Conservation (phyloP, 1,284 basidiomycete species). For the Bjerkandera adusta region DNA sequence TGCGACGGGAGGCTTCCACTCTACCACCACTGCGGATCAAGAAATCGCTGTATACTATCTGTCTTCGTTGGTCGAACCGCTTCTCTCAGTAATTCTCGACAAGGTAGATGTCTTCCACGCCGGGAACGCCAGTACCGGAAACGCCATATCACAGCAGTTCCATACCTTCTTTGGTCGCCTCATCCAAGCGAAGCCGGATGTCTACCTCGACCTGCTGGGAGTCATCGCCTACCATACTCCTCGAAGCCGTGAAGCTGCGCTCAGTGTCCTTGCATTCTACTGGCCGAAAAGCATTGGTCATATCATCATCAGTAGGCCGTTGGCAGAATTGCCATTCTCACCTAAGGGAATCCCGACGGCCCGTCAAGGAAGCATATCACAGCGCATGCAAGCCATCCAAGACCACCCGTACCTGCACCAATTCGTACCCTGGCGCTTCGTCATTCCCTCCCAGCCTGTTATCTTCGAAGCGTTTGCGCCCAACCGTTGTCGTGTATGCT, state of each 20-base stretch:
- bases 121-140: conserved; percentile 29
- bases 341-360: neutral
- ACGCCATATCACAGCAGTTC: conserved; percentile 56
- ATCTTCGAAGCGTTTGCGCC: conserved; percentile 34
- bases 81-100: conserved; percentile 61
- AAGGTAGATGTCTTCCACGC: conserved; percentile 40
- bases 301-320: conserved; percentile 49
- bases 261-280: conserved; percentile 54
- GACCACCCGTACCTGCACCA: conserved; percentile 52
- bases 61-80: conserved; percentile 54
- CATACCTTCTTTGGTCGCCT: conserved; percentile 58
- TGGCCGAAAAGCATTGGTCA: conserved; percentile 74
- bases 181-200: conserved; percentile 61
- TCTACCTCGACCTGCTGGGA: conserved; percentile 67
- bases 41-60: conserved; percentile 53
- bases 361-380: conserved; percentile 3
- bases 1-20: conserved; percentile 29
- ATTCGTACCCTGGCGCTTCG: conserved; percentile 67
- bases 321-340: conserved; percentile 33
- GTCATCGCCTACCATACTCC: conserved; percentile 65
- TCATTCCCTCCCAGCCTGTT: conserved; percentile 24
- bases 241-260: conserved; percentile 51
- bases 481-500: conserved; percentile 54
- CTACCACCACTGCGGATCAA: conserved; percentile 59
- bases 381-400: conserved; percentile 11